A percentile compares a stretch with the other conserved stretches of the same genome.
phyloP scores from a whole-genome alignment of 108 stramenopile genomes.

The Chaetoceros tenuissimus region DNA sequence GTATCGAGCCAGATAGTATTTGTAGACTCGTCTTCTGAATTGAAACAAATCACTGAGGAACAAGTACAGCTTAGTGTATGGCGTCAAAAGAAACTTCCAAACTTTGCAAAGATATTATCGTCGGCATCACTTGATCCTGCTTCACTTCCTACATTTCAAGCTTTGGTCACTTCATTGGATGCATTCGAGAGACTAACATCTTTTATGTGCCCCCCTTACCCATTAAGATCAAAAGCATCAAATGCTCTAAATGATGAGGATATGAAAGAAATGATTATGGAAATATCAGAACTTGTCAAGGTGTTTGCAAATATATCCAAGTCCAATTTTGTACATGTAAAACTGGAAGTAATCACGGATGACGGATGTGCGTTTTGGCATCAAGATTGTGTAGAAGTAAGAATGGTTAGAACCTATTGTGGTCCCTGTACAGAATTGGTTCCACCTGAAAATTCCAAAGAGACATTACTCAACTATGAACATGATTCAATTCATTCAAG shows the following conservation, averaged over 20 bases:
- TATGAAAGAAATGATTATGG: background rate
- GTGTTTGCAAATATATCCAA: background rate
- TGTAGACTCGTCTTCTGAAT: background rate
- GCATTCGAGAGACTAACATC: background rate
- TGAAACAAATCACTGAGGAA: background rate
- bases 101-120: background rate
- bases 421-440: conserved; percentile 10
- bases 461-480: background rate
- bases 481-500: conserved; percentile 10
- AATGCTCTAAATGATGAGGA: background rate
- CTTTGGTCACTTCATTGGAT: background rate
- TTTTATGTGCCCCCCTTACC: background rate
- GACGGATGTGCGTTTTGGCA: conserved; percentile 10
- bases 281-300: background rate
- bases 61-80: background rate
- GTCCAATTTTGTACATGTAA: conserved; percentile 1
- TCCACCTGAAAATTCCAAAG: conserved; percentile 2
- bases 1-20: background rate
- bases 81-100: background rate
- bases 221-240: background rate
- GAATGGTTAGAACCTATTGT: conserved; percentile 4
- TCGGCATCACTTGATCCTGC: background rate
- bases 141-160: background rate
- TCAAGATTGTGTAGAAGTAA: conserved; percentile 6
- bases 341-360: conserved; percentile 4